These are phyloP conservation scores for Euphorbia corollata DNA, from an alignment of 441 rosid species.

Conservation along the genomic window DNA sequence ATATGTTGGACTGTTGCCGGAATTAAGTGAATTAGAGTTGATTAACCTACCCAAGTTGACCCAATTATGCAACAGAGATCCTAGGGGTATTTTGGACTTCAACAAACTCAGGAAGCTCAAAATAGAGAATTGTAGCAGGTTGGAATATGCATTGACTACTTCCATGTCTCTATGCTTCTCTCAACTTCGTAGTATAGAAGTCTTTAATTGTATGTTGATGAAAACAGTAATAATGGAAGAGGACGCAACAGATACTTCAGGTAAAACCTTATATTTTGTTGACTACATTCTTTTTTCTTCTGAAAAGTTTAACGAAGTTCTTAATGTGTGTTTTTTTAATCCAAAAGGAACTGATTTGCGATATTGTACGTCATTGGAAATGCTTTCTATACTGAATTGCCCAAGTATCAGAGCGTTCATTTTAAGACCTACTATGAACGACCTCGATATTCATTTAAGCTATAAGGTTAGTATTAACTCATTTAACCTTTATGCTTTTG, in stretches of 20 bases:
- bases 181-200: neutral
- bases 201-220: slow-evolving; percentile 7
- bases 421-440: too few relatives aligned
- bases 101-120: neutral
- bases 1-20: neutral
- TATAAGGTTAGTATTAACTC: too few relatives aligned
- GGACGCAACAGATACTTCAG: neutral
- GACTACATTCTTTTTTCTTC: too few relatives aligned
- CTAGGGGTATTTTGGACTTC: slow-evolving; percentile 5
- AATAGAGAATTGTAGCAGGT: neutral
- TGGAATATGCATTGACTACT: slow-evolving; percentile 16
- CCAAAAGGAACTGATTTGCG: too few relatives aligned
- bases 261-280: neutral
- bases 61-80: neutral
- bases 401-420: too few relatives aligned
- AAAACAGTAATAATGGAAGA: neutral
- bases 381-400: too few relatives aligned
- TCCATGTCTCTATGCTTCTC: slow-evolving; percentile 4
- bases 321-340: too few relatives aligned
- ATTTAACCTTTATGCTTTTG: too few relatives aligned
- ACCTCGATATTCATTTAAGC: too few relatives aligned
- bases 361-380: too few relatives aligned
- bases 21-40: neutral
- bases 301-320: too few relatives aligned
- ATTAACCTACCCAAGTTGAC: slow-evolving; percentile 13